Evolutionary conservation across 305 asterid genomes (phyloP).

Genomic region (Fraxinus ornus): DNA sequence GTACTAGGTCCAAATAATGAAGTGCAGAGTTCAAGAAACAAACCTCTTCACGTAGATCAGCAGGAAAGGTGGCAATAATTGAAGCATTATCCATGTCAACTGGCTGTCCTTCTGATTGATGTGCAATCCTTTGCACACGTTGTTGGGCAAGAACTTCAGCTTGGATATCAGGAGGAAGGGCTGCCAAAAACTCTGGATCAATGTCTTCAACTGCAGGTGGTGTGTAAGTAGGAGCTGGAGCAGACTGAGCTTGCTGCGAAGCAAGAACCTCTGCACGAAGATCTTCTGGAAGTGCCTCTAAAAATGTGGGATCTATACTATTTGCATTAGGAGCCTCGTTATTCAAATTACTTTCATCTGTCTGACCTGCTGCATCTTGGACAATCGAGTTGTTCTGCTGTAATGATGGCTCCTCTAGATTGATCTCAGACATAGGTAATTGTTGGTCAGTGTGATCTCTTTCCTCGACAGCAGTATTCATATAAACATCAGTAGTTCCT

Average conservation of each 20-base stretch:
- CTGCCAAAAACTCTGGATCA: slow-evolving; percentile 99
- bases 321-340: slow-evolving; percentile 69
- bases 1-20: background rate
- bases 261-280: slow-evolving; percentile 99
- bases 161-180: slow-evolving; percentile 99
- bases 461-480: slow-evolving; percentile 53
- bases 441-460: slow-evolving; percentile 45
- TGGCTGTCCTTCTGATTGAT: slow-evolving; percentile 97
- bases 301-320: slow-evolving; percentile 92
- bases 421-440: slow-evolving; percentile 47
- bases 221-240: slow-evolving; percentile 69
- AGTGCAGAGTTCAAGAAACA: slow-evolving; percentile 27
- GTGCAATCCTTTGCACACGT: slow-evolving; percentile 84
- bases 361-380: slow-evolving; percentile 50
- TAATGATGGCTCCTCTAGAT: slow-evolving; percentile 54
- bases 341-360: slow-evolving; percentile 61
- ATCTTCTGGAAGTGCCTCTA: slow-evolving; percentile 98
- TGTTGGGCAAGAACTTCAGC: slow-evolving; percentile 99
- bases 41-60: slow-evolving; percentile 99
- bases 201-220: slow-evolving; percentile 88
- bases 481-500: slow-evolving; percentile 62
- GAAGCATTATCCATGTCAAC: slow-evolving; percentile 99
- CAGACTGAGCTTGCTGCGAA: slow-evolving; percentile 88
- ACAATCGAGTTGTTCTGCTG: slow-evolving; percentile 42
- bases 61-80: slow-evolving; percentile 96